Conservation (phyloP, 768 basidiomycete genomes). For the Auricularia sp. region DNA sequence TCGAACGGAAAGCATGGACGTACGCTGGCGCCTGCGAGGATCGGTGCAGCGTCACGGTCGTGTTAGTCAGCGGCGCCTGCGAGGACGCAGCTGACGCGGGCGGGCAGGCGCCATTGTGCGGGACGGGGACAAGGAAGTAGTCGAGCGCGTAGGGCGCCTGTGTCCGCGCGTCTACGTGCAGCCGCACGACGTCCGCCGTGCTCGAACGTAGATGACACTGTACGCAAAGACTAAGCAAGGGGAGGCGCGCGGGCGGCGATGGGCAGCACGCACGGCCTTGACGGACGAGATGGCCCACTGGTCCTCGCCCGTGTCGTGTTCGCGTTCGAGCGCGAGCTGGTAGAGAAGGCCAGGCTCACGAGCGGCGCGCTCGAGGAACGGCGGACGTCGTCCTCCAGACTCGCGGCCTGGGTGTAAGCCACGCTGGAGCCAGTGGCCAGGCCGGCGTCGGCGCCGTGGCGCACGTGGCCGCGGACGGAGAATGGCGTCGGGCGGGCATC, state of each 20-base stretch:
- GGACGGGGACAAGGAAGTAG: slow-evolving; percentile 58
- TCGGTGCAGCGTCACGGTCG: slow-evolving; percentile 37
- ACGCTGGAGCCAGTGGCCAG: neutral
- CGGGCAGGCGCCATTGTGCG: slow-evolving; percentile 62
- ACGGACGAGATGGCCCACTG: slow-evolving; percentile 52
- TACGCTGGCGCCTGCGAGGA: slow-evolving; percentile 50
- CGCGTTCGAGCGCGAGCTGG: slow-evolving; percentile 55
- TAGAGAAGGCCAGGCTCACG: slow-evolving; percentile 35
- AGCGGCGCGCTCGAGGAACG: slow-evolving; percentile 21
- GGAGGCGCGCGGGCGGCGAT: too few relatives aligned
- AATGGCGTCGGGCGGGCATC: neutral
- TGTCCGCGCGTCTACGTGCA: slow-evolving; percentile 40
- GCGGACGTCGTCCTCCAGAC: neutral
- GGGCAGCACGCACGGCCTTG: slow-evolving; percentile 37
- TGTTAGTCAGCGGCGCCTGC: slow-evolving; percentile 34
- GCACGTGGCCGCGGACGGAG: neutral
- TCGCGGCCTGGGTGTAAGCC: neutral
- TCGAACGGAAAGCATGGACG: slow-evolving; percentile 14
- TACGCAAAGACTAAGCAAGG: neutral
- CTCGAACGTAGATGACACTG: slow-evolving; percentile 60
- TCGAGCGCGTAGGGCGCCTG: slow-evolving; percentile 53
- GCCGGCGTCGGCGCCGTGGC: neutral
- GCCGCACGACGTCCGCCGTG: slow-evolving; percentile 43
- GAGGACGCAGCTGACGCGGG: slow-evolving; percentile 12
- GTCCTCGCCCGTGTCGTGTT: slow-evolving; percentile 34